These are phyloP conservation scores for Physaria fendleri DNA, from an alignment of 345 rosid genomes.

Conservation along the genomic window DNA sequence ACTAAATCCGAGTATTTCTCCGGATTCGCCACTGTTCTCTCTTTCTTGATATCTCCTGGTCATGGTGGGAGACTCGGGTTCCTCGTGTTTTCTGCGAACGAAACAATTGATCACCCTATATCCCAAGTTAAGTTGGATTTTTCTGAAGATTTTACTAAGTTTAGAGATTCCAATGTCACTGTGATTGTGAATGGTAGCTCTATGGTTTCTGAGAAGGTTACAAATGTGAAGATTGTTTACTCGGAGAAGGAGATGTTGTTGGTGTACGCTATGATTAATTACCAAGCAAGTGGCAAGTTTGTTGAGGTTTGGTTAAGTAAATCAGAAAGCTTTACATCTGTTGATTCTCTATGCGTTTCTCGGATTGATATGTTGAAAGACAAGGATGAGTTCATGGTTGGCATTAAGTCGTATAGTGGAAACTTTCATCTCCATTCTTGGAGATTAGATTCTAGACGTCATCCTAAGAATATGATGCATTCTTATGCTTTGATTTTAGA, in stretches of 20 bases:
- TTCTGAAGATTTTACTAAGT: constrained; percentile 22
- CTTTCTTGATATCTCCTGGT: constrained; percentile 47
- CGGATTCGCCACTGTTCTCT: constrained; percentile 58
- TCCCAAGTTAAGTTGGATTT: constrained; percentile 46
- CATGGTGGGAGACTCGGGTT: constrained; percentile 63
- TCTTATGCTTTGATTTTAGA: constrained; percentile 34
- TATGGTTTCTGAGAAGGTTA: constrained; percentile 34
- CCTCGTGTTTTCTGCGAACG: constrained; percentile 46
- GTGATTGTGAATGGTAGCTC: constrained; percentile 46
- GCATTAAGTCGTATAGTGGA: too few species aligned
- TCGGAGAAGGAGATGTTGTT: constrained; percentile 27
- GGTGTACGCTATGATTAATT: constrained; percentile 63
- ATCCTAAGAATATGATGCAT: constrained; percentile 53
- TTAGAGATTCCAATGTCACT: constrained; percentile 43
- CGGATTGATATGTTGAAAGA: constrained; percentile 53
- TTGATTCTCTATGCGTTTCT: constrained; percentile 37
- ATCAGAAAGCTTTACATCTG: constrained; percentile 34
- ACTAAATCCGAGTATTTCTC: constrained; percentile 31
- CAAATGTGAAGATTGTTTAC: constrained; percentile 38
- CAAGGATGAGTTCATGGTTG: constrained; percentile 37
- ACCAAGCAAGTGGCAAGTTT: constrained; percentile 49
- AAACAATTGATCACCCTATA: constrained; percentile 23
- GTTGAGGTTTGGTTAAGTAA: constrained; percentile 59
- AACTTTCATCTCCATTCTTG: constrained; percentile 53
- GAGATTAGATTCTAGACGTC: constrained; percentile 46